Base-by-base conservation (phyloP, 2,329 filamentous ascomycete species). In the Nemania abortiva region DNA sequence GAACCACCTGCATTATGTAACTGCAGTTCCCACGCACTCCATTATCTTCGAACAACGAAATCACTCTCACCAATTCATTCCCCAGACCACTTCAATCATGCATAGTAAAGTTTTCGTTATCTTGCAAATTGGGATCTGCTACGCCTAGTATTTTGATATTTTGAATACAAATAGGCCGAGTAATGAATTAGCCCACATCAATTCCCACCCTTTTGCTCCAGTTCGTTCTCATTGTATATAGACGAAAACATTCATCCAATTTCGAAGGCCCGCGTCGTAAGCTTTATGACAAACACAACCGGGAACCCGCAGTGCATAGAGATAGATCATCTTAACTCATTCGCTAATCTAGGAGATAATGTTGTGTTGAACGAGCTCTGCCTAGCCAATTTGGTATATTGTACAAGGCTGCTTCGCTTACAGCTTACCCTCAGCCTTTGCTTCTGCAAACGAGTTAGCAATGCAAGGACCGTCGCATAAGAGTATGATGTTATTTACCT, bases 381-480 rank as follows among this genome's bases (percentile, higher is more conserved):
- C 50, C 45, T 42, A 42, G 20, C 15, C 24, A 27, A 27, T 27
- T 27, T 39, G 22, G 10, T 20, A 2, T 9, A 18, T 13, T 39
- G n/a, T 3, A 11, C 20, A 56, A n/a, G 34, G 53, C 50, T 42
- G 22, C 24, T 53, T 50, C 56, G 13, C 22, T 77, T 82, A 88
- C 70, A 93, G 83, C 81, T 93, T 94, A 74, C 92, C 92, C 24
- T 93, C 91, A 37, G 88, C 86, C 77, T 91, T 92, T 74, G 92
- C 92, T 78, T 93, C 91, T 90, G 75, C 66, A 29, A 10, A 1
- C 18, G 15, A 58, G 68, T 84, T 76, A 83, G 79, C 59, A 52
- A 58, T 11, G 15, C 13, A 20, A 34, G 50, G 31, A 3, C 22
- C 29, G 5, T 50, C 7, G 20, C 56, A 54, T 18, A 34, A 10